Conservation (phyloP, 306 rosid genomes). For the Abrus precatorius region DNA sequence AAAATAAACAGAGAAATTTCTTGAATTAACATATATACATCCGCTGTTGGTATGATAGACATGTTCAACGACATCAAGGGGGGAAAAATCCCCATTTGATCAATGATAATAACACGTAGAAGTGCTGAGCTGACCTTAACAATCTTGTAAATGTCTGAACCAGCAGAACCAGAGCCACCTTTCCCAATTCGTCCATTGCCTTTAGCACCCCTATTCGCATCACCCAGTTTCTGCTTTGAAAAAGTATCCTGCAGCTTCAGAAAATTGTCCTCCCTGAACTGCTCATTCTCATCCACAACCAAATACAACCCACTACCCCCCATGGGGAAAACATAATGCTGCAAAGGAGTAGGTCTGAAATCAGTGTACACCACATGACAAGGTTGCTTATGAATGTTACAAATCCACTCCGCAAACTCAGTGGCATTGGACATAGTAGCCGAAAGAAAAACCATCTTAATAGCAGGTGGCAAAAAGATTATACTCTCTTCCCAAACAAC, state of each 20-base stretch:
- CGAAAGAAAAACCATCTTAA: conserved; percentile 93
- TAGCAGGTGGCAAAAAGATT: conserved; percentile 88
- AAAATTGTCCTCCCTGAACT: conserved; percentile 87
- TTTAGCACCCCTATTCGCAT: conserved; percentile 61
- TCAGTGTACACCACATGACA: conserved; percentile 98
- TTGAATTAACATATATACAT: background rate
- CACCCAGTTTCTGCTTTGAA: conserved; percentile 66
- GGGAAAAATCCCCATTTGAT: background rate
- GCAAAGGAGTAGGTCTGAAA: conserved; percentile 93
- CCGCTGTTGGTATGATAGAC: background rate
- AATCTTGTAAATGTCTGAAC: conserved; percentile 90
- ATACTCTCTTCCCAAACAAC: conserved; percentile 99
- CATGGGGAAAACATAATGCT: conserved; percentile 85
- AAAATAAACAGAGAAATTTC: background rate
- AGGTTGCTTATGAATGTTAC: conserved; percentile 89
- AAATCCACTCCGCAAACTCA: conserved; percentile 95
- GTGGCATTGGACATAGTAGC: conserved; percentile 99
- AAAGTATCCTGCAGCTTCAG: conserved; percentile 79
- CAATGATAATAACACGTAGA: background rate
- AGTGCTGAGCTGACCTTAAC: conserved; percentile 70
- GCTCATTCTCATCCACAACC: conserved; percentile 88
- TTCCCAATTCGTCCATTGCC: conserved; percentile 68
- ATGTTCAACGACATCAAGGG: background rate
- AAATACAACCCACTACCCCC: conserved; percentile 90
- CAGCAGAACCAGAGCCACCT: conserved; percentile 76